phyloP scores from a whole-genome alignment of 306 rosid genomes.

The Prunus persica region Prunus_persica_NCBIv2 NC_034014.1:452001-452500 shows the following conservation, averaged over 20 bases:
- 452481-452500: background rate
- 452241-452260: constrained; percentile 98
- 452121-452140: background rate
- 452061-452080: constrained; percentile 13
- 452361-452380: constrained; percentile 64
- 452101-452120: background rate
- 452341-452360: constrained; percentile 81
- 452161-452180: constrained; percentile 24
- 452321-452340: constrained; percentile 78
- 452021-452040: constrained; percentile 97
- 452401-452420: background rate
- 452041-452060: constrained; percentile 94
- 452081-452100: constrained; percentile 17
- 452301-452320: constrained; percentile 93
- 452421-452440: no score
- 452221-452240: constrained; percentile 84
- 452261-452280: constrained; percentile 82
- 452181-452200: constrained; percentile 99
- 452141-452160: background rate
- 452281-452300: constrained; percentile 89
- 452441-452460: background rate
- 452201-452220: constrained; percentile 99
- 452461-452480: background rate
- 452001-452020: constrained; percentile 90
- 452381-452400: background rate